Percentiles rank a stretch among this genome's conserved stretches.
Conservation (phyloP, 495 filamentous ascomycete species). For the Lasiosphaeris hirsuta region DNA sequence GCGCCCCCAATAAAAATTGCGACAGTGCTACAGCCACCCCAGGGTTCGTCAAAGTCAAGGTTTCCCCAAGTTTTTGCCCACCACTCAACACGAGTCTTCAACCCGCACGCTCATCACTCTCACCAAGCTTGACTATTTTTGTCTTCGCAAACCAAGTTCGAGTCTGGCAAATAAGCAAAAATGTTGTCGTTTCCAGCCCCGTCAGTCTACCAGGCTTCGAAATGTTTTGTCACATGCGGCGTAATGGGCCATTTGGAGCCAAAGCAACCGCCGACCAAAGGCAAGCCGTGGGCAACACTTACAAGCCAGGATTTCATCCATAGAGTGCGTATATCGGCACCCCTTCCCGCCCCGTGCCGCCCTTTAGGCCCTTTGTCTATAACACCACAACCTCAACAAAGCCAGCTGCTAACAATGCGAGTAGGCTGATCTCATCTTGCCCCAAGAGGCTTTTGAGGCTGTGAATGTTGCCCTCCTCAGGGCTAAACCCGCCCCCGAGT, state of each 20-base stretch:
- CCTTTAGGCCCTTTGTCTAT: too few relatives aligned
- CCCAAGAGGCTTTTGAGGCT: conserved; percentile 59
- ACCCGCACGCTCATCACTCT: background rate
- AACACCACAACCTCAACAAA: background rate
- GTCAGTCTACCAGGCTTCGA: conserved; percentile 58
- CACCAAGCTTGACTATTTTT: background rate
- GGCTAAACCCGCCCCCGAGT: conserved; percentile 45
- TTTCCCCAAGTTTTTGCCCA: background rate
- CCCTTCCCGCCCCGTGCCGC: background rate
- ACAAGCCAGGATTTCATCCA: conserved; percentile 69
- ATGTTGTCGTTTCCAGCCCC: conserved; percentile 60
- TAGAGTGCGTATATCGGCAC: conserved; percentile 49
- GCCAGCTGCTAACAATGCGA: conserved; percentile 1
- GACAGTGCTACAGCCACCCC: background rate
- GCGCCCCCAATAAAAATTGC: background rate
- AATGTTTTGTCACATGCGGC: conserved; percentile 69
- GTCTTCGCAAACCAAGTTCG: background rate
- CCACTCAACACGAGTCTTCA: background rate
- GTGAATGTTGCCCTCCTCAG: conserved; percentile 54
- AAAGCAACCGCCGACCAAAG: conserved; percentile 66
- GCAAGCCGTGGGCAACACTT: conserved; percentile 70
- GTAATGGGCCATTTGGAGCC: conserved; percentile 64
- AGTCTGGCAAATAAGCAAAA: background rate
- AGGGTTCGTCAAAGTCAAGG: background rate
- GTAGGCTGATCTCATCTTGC: conserved; percentile 73